Conservation (phyloP, 257 asterid species). For the Solanum bukasovii region DNA sequence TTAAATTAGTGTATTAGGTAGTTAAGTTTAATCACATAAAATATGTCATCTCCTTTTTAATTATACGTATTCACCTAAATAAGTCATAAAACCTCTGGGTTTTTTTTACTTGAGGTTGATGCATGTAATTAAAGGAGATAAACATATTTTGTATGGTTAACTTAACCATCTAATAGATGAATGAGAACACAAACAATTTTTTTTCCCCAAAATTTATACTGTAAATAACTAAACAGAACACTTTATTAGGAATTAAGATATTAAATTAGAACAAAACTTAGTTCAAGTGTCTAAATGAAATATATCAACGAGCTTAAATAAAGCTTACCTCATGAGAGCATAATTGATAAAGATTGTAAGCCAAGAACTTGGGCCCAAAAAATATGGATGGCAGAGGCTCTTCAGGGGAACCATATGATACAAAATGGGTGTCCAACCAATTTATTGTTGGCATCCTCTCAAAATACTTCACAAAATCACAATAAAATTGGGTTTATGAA, state of each 20-base stretch:
- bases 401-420: slow-evolving; percentile 19
- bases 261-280: no score
- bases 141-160: neutral
- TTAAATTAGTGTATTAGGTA: no score
- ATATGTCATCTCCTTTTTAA: no score
- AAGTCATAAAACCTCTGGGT: no score
- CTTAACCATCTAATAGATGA: neutral
- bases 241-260: no score
- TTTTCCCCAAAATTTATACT: neutral
- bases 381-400: slow-evolving; percentile 18
- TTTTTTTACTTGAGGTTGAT: no score
- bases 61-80: no score
- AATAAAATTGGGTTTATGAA: neutral
- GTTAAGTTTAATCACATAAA: no score
- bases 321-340: slow-evolving; percentile 25
- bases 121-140: neutral
- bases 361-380: slow-evolving; percentile 23
- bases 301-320: no score
- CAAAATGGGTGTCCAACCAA: slow-evolving; percentile 25
- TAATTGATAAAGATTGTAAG: slow-evolving; percentile 20
- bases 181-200: neutral
- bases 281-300: fast-evolving
- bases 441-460: slow-evolving; percentile 12
- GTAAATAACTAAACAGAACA: neutral
- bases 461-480: neutral